Evolutionary conservation across 2,329 filamentous ascomycete genomes (phyloP).

Genomic region (Helotiales sp.): DNA sequence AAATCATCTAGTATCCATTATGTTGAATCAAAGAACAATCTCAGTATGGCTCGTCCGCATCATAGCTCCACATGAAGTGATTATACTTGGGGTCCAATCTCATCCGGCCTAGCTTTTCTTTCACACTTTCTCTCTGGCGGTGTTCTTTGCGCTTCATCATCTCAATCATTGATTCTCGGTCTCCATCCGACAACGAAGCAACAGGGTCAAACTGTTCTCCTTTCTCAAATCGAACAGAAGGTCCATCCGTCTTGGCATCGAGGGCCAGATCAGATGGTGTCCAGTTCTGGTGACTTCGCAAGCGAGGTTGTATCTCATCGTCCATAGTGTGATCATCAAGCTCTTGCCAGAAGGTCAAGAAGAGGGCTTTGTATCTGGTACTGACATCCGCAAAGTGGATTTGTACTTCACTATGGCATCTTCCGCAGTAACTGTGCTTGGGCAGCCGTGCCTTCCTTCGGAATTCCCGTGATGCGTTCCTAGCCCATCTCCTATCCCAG

Average conservation of each 20-base stretch:
- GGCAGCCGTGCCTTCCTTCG: too few species aligned
- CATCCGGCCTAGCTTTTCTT: too few species aligned
- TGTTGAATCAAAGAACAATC: too few species aligned
- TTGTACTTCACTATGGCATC: background rate
- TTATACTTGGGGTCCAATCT: too few species aligned
- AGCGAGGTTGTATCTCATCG: background rate
- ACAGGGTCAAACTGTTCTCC: background rate
- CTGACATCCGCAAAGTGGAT: background rate
- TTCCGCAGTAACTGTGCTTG: background rate
- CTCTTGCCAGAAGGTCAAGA: background rate
- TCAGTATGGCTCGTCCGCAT: too few species aligned
- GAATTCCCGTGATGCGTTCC: too few species aligned
- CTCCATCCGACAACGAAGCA: background rate
- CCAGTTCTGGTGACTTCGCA: background rate
- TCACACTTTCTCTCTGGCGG: too few species aligned
- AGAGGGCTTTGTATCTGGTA: background rate
- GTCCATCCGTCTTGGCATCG: background rate
- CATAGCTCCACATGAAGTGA: too few species aligned
- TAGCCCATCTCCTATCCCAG: too few species aligned
- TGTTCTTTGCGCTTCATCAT: too few species aligned
- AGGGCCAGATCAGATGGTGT: background rate
- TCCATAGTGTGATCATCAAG: background rate
- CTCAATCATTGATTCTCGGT: background rate
- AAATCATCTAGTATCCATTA: too few species aligned
- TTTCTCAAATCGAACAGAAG: background rate